Percentiles rank a stretch among this genome's conserved stretches.
Conservation (phyloP, 305 asterid genomes). For the Fraxinus sp. region DNA sequence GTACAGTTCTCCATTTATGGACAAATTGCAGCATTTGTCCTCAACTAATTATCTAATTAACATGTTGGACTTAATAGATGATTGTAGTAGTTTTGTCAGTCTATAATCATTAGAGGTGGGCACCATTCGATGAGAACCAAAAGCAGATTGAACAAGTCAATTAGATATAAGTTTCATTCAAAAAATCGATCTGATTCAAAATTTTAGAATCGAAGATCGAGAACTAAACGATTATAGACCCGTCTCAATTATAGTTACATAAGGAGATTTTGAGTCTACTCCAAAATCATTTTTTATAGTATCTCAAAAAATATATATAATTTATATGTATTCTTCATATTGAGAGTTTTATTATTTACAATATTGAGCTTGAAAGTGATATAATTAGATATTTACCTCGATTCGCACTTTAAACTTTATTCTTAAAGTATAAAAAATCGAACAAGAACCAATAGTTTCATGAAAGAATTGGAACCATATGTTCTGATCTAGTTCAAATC, state of each 20-base stretch:
- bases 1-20: not conserved
- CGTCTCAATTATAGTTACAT: not conserved
- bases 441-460: not conserved
- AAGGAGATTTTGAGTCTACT: not conserved
- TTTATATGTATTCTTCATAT: not conserved
- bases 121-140: not conserved
- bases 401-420: no score
- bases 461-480: not conserved
- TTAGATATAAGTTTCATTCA: not conserved
- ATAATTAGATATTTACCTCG: not conserved
- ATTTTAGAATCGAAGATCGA: no score
- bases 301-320: not conserved
- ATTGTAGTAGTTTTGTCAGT: not conserved
- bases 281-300: not conserved
- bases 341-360: not conserved
- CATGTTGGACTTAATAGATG: not conserved
- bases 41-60: not conserved
- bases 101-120: not conserved
- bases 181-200: not conserved
- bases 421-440: not conserved
- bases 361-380: not conserved
- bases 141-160: not conserved
- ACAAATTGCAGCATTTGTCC: not conserved
- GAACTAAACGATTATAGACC: not conserved
- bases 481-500: not conserved